These are phyloP conservation scores for Heliamphora pulchella DNA, from an alignment of 179 eudicot genomes.

Conservation along the genomic window DNA sequence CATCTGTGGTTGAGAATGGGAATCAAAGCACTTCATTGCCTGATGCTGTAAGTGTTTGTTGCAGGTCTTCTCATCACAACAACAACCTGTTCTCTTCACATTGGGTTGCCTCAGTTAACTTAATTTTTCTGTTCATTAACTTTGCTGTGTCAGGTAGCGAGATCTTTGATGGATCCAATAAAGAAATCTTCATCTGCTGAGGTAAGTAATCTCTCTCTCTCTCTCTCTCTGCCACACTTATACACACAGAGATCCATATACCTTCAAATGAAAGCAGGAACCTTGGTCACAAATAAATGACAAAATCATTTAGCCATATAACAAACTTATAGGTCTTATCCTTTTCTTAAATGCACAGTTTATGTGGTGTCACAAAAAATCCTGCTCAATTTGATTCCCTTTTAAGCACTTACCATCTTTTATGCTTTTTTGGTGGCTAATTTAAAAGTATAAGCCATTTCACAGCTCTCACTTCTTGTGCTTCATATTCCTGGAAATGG, in stretches of 20 bases:
- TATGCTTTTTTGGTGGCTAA: neutral
- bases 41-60: constrained; percentile 45
- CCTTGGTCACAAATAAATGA: neutral
- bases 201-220: constrained; percentile 28
- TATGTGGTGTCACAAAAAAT: neutral
- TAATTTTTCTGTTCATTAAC: neutral
- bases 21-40: constrained; percentile 38
- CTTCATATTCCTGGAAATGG: neutral
- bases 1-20: constrained; percentile 44
- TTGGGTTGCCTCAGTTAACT: neutral
- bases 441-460: neutral
- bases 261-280: neutral
- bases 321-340: neutral
- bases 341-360: neutral
- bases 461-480: neutral
- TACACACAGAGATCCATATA: neutral
- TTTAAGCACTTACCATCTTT: neutral
- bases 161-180: constrained; percentile 39
- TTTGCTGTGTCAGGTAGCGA: constrained; percentile 40
- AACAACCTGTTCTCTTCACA: neutral
- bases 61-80: neutral
- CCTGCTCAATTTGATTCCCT: neutral
- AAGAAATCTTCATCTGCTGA: constrained; percentile 54
- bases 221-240: neutral
- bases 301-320: neutral